phyloP scores from a whole-genome alignment of 2,329 filamentous ascomycete genomes.

The Fusarium paranaense region DNA sequence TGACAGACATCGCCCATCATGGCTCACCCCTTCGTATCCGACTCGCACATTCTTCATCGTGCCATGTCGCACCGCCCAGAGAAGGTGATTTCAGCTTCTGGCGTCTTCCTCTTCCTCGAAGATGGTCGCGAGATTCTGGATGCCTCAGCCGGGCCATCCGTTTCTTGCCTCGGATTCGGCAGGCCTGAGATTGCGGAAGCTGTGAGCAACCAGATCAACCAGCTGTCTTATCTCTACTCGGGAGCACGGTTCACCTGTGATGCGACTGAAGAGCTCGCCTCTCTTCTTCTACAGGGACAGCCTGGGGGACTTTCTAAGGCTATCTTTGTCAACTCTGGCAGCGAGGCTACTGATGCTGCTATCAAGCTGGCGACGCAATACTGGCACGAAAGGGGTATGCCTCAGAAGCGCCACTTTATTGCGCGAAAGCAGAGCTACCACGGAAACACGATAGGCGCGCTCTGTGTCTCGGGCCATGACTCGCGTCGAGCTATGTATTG shows the following conservation, averaged over 20 bases:
- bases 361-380: constrained; percentile 43
- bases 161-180: neutral
- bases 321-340: neutral
- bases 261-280: constrained; percentile 46
- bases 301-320: neutral
- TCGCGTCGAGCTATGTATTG: constrained; percentile 21
- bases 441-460: constrained; percentile 61
- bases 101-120: neutral
- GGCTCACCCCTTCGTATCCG: neutral
- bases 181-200: neutral
- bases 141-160: neutral
- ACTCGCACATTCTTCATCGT: neutral
- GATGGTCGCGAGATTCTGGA: neutral
- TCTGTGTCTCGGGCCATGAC: constrained; percentile 51
- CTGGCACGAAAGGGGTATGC: constrained; percentile 53
- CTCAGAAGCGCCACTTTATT: constrained; percentile 56
- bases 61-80: neutral
- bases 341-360: neutral
- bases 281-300: constrained; percentile 37
- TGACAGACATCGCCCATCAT: neutral
- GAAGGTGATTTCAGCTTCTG: neutral
- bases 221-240: constrained; percentile 26
- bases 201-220: constrained; percentile 8
- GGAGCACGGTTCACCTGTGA: constrained; percentile 30
- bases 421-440: constrained; percentile 60